Evolutionary conservation across 805 yeast species (phyloP).

Genomic region (Kuraishia borneana): DNA sequence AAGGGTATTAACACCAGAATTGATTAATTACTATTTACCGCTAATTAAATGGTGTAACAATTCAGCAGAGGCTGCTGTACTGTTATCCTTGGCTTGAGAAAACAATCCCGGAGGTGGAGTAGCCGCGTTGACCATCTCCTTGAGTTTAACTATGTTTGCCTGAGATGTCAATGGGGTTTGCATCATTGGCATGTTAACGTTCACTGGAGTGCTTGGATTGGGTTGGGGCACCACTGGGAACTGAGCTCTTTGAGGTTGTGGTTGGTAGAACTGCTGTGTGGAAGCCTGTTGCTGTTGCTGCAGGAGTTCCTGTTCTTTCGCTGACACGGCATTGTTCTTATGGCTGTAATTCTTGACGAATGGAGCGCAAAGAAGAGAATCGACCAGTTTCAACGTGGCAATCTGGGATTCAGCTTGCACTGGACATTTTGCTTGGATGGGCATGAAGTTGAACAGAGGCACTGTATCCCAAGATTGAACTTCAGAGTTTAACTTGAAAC

Average conservation of each 20-base stretch:
- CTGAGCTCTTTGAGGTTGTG: conserved; percentile 12
- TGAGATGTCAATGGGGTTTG: conserved; percentile 2
- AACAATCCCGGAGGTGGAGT: conserved; percentile 69
- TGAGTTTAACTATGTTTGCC: conserved; percentile 3
- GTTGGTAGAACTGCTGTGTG: conserved; percentile 5
- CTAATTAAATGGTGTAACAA: conserved; percentile 76
- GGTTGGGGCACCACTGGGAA: conserved; percentile 5
- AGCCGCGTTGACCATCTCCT: conserved; percentile 17
- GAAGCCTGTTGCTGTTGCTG: conserved; percentile 15
- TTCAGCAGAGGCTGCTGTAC: conserved; percentile 43
- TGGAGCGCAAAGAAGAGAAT: conserved; percentile 20
- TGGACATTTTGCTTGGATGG: neutral
- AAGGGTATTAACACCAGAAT: too few species aligned
- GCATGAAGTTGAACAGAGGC: conserved; percentile 12
- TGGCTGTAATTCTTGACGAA: conserved; percentile 19
- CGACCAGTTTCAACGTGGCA: conserved; percentile 15
- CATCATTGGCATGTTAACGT: conserved; percentile 5
- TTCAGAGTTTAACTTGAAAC: neutral
- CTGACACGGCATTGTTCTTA: conserved; percentile 17
- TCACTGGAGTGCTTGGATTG: conserved; percentile 4
- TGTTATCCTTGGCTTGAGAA: conserved; percentile 6
- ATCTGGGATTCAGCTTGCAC: conserved; percentile 6
- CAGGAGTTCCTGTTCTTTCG: conserved; percentile 15
- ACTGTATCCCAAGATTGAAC: conserved; percentile 1
- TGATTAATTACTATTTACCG: conserved; percentile 44